phyloP scores from a whole-genome alignment of 2,329 filamentous ascomycete genomes.

The Pseudocercospora fuligena region DNA sequence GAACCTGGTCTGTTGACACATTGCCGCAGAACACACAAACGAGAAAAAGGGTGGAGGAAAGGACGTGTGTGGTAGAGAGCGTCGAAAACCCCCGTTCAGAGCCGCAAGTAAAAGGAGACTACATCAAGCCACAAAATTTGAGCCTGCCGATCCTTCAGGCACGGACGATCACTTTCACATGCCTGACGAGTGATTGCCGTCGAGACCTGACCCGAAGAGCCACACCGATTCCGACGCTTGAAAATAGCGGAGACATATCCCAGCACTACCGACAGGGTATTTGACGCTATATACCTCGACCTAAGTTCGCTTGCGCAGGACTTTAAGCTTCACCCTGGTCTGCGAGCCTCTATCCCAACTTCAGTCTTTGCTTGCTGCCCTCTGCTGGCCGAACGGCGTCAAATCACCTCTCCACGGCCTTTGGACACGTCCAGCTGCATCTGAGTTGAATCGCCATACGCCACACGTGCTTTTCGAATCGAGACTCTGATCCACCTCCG shows the following conservation, averaged over 20 bases:
- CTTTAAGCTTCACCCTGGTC: not conserved
- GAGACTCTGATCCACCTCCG: slow-evolving; percentile 44
- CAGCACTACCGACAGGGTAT: not conserved
- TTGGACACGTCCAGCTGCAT: slow-evolving; percentile 45
- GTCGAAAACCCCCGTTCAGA: not conserved
- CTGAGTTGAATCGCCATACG: slow-evolving; percentile 68
- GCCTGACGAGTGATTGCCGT: not conserved
- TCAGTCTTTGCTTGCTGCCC: not conserved
- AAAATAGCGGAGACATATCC: not conserved
- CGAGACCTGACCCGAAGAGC: not conserved
- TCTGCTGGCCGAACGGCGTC: slow-evolving; percentile 35
- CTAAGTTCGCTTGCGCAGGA: not conserved
- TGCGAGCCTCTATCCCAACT: slow-evolving; percentile 11
- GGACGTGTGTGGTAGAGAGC: not conserved
- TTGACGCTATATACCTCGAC: not conserved
- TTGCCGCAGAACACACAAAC: not conserved
- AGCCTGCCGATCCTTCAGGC: slow-evolving; percentile 1
- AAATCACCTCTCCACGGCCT: slow-evolving; percentile 38
- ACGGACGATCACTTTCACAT: not conserved
- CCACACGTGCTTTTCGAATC: slow-evolving; percentile 68
- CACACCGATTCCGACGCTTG: not conserved
- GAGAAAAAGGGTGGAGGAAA: not conserved
- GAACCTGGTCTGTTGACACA: not conserved
- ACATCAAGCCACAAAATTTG: not conserved
- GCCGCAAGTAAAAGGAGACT: not conserved